Base-by-base conservation (phyloP, 441 rosid species). In the Croton setiger region DNA sequence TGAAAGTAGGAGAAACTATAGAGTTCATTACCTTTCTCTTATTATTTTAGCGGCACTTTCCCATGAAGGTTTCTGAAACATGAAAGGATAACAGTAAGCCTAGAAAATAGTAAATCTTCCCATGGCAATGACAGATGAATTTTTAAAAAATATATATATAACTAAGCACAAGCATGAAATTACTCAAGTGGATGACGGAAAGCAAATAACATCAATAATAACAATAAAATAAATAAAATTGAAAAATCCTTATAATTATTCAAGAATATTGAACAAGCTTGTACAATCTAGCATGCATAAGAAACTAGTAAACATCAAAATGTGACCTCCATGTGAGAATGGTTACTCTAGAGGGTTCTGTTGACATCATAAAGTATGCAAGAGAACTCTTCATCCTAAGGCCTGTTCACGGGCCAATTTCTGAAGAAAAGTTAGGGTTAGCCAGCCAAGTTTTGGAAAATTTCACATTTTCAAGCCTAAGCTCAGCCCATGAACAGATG, bases 21-120 rank as follows among this genome's bases (percentile, higher is more conserved):
- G 20, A 61, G 35, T 48, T 10, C 41, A 80, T 63, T 73, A 95
- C 99, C 95, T 90, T 77, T 89, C 85, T 76, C 85, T 84, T 60
- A 95, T 77, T 72, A 85, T 88, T 75, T 76, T 83, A 72, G 98
- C 95, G 56, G 98, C 87, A 74, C 83, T 96, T 81, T 96, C 98
- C 99, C 99, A 96, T 10, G 96, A 84, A 15, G 98, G 93, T 87
- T 88, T 96, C 98, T 96, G 90, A 64, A 77, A 82, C 57, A 74
- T 76, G 68, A 47, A 60, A 69, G 55, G 76, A 55, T 13, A 75
- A 57, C 41, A 51, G 48, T 66, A 58, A 73, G 45, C 52, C 36
- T 69, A 67, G 39, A 66, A 72, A 74, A 31, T 31, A 63, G 55
- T 27, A 66, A 52, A 23, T 31, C 21, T 35, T 48, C 49, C 23